These are phyloP conservation scores for Aurantiochytrium sp. DNA, from an alignment of 108 stramenopile species.

Conservation along the genomic window DNA sequence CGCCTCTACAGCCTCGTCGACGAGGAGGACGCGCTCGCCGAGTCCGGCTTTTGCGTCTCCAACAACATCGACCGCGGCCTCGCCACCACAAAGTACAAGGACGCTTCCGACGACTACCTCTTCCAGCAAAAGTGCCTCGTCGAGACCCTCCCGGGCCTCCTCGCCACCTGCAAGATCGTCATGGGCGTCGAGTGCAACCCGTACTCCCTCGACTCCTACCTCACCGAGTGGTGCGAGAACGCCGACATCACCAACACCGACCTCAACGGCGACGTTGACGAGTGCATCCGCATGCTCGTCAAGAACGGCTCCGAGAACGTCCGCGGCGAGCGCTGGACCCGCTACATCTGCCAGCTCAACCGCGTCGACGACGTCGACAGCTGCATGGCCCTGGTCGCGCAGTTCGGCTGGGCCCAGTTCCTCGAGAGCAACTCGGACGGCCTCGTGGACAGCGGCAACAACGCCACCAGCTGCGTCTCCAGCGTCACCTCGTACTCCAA, in stretches of 20 bases:
- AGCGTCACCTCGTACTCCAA: background rate
- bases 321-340: background rate
- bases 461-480: background rate
- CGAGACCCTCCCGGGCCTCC: background rate
- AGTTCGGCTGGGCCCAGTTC: background rate
- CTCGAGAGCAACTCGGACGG: background rate
- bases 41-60: background rate
- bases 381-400: background rate
- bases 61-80: background rate
- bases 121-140: background rate
- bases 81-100: background rate
- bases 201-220: background rate
- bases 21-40: background rate
- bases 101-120: background rate
- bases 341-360: background rate
- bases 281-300: background rate
- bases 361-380: background rate
- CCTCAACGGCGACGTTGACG: background rate
- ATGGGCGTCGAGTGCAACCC: background rate
- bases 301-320: background rate
- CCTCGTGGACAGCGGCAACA: background rate
- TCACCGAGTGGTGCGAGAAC: constrained; percentile 7
- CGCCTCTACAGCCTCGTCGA: background rate
- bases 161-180: background rate
- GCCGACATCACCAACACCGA: constrained; percentile 14